A percentile compares a stretch with the other conserved stretches of the same genome.
Conservation (phyloP, 2,329 filamentous ascomycete genomes). For the Coniochaeta sp. region DNA sequence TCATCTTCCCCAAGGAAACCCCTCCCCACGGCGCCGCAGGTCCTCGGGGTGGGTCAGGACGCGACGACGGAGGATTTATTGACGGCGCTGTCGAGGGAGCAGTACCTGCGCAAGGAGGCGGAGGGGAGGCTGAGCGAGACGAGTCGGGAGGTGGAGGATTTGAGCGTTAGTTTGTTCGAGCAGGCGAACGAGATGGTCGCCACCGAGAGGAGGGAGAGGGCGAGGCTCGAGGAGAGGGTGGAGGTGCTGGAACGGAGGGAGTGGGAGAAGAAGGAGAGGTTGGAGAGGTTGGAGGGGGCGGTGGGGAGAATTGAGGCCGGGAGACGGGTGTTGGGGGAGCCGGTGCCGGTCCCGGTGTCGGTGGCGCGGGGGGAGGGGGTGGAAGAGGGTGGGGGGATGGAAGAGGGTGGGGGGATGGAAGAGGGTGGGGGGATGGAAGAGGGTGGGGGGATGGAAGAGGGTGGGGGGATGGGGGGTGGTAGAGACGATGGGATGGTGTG, state of each 20-base stretch:
- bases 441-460: not conserved
- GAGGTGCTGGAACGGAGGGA: slow-evolving; percentile 63
- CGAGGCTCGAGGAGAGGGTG: slow-evolving; percentile 64
- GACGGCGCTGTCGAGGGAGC: slow-evolving; percentile 58
- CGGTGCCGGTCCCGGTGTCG: not conserved
- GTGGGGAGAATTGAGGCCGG: slow-evolving; percentile 66
- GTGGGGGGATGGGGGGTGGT: not conserved
- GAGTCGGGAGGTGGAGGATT: slow-evolving; percentile 69
- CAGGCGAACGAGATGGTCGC: slow-evolving; percentile 88
- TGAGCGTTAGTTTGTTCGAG: slow-evolving; percentile 68
- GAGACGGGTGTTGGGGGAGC: slow-evolving; percentile 47
- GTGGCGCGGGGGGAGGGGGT: not conserved
- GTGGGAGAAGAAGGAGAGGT: slow-evolving; percentile 55
- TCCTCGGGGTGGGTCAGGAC: not conserved
- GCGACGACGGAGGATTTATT: slow-evolving; percentile 43
- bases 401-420: slow-evolving; percentile 65
- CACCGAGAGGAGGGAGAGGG: slow-evolving; percentile 62
- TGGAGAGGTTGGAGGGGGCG: slow-evolving; percentile 66
- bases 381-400: slow-evolving; percentile 9
- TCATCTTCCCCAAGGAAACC: slow-evolving; percentile 38
- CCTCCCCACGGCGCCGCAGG: slow-evolving; percentile 17
- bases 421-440: slow-evolving; percentile 47
- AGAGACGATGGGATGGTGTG: too few species aligned
- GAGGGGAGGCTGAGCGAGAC: slow-evolving; percentile 62
- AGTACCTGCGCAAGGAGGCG: slow-evolving; percentile 58